Base-by-base conservation (phyloP, 352 stramenopile genomes). In the Pythium phragmiticola region DNA sequence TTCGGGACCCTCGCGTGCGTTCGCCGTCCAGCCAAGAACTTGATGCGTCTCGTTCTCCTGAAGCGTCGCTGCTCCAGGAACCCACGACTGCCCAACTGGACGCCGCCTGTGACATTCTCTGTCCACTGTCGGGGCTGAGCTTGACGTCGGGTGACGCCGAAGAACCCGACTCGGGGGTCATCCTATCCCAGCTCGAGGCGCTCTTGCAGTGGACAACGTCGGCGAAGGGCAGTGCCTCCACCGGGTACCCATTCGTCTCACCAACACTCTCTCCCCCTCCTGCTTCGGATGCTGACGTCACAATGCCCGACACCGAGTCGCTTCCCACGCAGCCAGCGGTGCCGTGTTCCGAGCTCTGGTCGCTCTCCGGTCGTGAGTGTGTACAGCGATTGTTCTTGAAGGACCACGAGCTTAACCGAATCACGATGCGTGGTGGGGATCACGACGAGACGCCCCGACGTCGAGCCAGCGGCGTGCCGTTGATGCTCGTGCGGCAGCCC, bases 331-430 rank as follows among this genome's bases (percentile, higher is more conserved):
- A 7, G 7, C 11, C 0, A 8, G 6, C 39, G 3, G 23, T 46
- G 6, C 63, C 70, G 26, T 67, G 49, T 17, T 94, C 85, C 33
- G 59, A 70, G 37, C 50, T 94, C 47, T 94, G 81, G 79, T 92
- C 85, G 2, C 46, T 74, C 26, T 73, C 73, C 2, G 78, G 75
- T 41, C 74, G 85, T 50, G 49, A 62, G n/a, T 37, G 54, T 12
- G 53, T 88, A 12, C 42, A 55, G 30, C 54, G 37, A 4, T 57
- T 28, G 1, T 94, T 91, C 26, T 5, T 67, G 13, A 80, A 82
- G 16, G 81, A 92, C 48, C 79, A 92, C 42, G 50, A 80, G n/a
- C 23, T 91, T 7, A 94, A 94, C 21, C 19, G 4, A 13, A 6
- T 7, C 19, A 42, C 30, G 17, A 8, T 17, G n/a, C 16, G 30